Conservation (phyloP, 768 basidiomycete genomes). For the Fibroporia radiculosa region DNA sequence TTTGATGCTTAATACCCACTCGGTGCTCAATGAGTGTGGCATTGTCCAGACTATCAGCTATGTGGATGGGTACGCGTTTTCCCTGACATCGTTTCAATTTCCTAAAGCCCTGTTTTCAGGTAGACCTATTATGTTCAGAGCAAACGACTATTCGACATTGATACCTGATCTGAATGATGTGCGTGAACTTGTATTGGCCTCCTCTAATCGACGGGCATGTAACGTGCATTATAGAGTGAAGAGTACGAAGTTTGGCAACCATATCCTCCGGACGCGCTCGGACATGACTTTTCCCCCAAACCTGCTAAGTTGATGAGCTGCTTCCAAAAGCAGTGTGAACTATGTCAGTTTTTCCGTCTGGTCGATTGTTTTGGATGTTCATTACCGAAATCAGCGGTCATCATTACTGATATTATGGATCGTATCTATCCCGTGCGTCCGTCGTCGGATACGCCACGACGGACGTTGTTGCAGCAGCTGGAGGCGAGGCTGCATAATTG, state of each 20-base stretch:
- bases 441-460: conserved; percentile 34
- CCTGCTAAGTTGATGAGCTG: conserved; percentile 42
- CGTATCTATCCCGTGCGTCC: conserved; percentile 63
- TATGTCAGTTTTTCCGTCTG: conserved; percentile 38
- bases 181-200: conserved; percentile 5
- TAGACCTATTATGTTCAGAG: conserved; percentile 16
- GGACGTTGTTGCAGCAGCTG: conserved; percentile 42
- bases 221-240: conserved; percentile 35
- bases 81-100: neutral
- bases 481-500: conserved; percentile 68
- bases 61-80: conserved; percentile 55
- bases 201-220: neutral
- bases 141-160: conserved; percentile 13
- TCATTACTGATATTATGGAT: conserved; percentile 59
- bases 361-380: neutral
- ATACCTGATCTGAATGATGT: conserved; percentile 51
- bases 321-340: conserved; percentile 46
- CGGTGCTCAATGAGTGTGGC: neutral
- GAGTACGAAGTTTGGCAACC: conserved; percentile 52
- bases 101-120: neutral
- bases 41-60: conserved; percentile 49
- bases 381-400: conserved; percentile 37
- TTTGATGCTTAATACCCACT: neutral
- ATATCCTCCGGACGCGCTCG: conserved; percentile 30
- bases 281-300: conserved; percentile 34